A percentile compares a stretch with the other conserved stretches of the same genome.
These are phyloP conservation scores for Trametes cubensis DNA, from an alignment of 768 basidiomycete genomes.

Conservation along the genomic window DNA sequence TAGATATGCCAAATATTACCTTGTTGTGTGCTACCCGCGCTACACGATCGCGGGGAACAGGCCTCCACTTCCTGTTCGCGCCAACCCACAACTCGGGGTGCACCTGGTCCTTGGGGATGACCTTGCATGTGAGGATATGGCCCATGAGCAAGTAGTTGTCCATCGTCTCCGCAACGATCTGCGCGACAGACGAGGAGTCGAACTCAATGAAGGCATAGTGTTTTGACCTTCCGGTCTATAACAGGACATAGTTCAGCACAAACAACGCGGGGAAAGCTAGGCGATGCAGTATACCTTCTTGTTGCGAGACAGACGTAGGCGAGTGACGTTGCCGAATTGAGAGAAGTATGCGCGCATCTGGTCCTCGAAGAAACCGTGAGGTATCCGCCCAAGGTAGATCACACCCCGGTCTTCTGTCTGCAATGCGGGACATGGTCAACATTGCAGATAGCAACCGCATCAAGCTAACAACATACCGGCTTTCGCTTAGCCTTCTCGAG, in stretches of 20 bases:
- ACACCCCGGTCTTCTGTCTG: constrained; percentile 78
- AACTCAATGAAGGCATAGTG: constrained; percentile 98
- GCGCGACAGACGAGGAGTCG: constrained; percentile 81
- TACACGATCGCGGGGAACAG: constrained; percentile 72
- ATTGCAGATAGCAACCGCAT: too few relatives aligned
- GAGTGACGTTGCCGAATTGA: constrained; percentile 90
- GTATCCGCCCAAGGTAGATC: constrained; percentile 86
- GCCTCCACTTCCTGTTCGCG: constrained; percentile 90
- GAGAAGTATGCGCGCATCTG: constrained; percentile 91
- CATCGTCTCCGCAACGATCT: constrained; percentile 98
- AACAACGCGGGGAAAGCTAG: neutral
- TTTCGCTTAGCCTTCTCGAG: constrained; percentile 58
- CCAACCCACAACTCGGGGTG: constrained; percentile 96
- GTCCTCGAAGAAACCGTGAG: constrained; percentile 97
- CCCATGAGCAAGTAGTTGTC: constrained; percentile 97
- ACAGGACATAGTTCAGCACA: neutral
- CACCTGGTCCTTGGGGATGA: constrained; percentile 86
- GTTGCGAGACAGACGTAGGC: constrained; percentile 89
- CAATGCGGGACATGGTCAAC: neutral
- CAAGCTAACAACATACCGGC: constrained; percentile 52
- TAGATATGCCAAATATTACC: constrained; percentile 46
- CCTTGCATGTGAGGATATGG: constrained; percentile 88
- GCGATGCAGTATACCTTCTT: constrained; percentile 63
- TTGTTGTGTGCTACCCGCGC: constrained; percentile 80
- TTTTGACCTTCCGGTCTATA: constrained; percentile 90